Base-by-base conservation (phyloP, 139 green algal genomes). In the Edaphochlamys debaryana region DNA sequence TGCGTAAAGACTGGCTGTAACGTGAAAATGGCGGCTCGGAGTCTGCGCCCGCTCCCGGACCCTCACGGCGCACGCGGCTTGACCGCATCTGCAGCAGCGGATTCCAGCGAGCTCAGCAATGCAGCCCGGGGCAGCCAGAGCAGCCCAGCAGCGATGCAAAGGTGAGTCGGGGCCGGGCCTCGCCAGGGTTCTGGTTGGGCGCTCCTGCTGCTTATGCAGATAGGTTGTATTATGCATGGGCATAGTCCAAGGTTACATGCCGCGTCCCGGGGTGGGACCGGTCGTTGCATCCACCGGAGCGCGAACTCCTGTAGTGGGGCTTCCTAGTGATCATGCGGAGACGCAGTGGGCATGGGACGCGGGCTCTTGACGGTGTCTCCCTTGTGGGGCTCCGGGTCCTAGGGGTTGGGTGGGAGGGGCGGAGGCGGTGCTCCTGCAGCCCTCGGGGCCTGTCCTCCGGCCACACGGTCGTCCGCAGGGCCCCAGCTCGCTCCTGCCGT, bases 1-100 rank as follows among this genome's bases (percentile, higher is more conserved):
- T 38, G 90, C 85, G 29, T 91, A 88, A 88, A 70, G 23, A 19
- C 42, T 50, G 91, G 19, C 68, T 62, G 40, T 72, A 54, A 69
- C 36, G 54, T 19, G 29, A 77, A 67, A 73, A 42, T 82, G 75
- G 75, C 75, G 75, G 75, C 75, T 81, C 23, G 37, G 52, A 58
- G 30, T 30, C 37, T 69, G 7, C 38, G 37, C 22, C 29, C 68
- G 42, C 72, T 68, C 36, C 52, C 36, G 34, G 8, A 6, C 42
- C 36, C 2, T 54, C 27, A 23, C 42, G n/a, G n/a, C 37, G 23
- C 36, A 68, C 23, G 17, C 52, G 56, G n/a, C 9, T 38, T 40
- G 50, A 27, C 34, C 48, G 48, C 4, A 67, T 58, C 25, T 58
- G n/a, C n/a, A n/a, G n/a, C n/a, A 3, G 50, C 20, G 8, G 50